Conservation (phyloP, 1,284 basidiomycete species). For the Earliella scabrosa region DNA sequence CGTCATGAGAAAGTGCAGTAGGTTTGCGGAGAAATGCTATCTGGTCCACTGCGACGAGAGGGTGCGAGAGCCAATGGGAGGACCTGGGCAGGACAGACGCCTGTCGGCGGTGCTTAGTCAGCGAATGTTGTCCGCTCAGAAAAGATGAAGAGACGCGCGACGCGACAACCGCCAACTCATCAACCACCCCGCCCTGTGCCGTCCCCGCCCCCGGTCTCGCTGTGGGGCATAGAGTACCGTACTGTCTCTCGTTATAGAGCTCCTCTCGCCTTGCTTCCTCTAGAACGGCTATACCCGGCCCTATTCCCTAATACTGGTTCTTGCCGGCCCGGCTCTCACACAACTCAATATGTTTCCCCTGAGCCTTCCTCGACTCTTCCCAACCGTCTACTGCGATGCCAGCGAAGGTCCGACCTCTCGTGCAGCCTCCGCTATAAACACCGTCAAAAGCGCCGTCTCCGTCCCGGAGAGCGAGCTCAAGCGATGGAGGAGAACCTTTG, state of each 20-base stretch:
- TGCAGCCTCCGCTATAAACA: slow-evolving; percentile 58
- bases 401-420: slow-evolving; percentile 34
- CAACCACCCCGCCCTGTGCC: slow-evolving; percentile 14
- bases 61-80: slow-evolving; percentile 9
- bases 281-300: slow-evolving; percentile 28
- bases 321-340: slow-evolving; percentile 1
- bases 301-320: slow-evolving; percentile 15
- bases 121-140: slow-evolving; percentile 16
- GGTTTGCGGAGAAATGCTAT: not conserved
- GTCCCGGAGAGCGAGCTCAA: slow-evolving; percentile 83
- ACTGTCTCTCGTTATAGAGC: slow-evolving; percentile 27
- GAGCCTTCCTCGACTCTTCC: slow-evolving; percentile 44
- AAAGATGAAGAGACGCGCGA: slow-evolving; percentile 8
- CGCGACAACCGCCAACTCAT: slow-evolving; percentile 29
- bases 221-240: slow-evolving; percentile 27
- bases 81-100: slow-evolving; percentile 5
- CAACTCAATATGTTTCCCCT: slow-evolving; percentile 30
- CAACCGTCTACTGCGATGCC: slow-evolving; percentile 56
- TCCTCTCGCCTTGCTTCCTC: slow-evolving; percentile 17
- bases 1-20: slow-evolving; percentile 4
- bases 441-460: slow-evolving; percentile 69
- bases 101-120: slow-evolving; percentile 27
- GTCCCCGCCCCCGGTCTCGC: slow-evolving; percentile 6
- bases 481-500: slow-evolving; percentile 87
- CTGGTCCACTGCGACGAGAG: not conserved